A percentile compares a stretch with the other conserved stretches of the same genome.
Evolutionary conservation across 345 rosid species (phyloP).

Genomic region (Balakata baccata): DNA sequence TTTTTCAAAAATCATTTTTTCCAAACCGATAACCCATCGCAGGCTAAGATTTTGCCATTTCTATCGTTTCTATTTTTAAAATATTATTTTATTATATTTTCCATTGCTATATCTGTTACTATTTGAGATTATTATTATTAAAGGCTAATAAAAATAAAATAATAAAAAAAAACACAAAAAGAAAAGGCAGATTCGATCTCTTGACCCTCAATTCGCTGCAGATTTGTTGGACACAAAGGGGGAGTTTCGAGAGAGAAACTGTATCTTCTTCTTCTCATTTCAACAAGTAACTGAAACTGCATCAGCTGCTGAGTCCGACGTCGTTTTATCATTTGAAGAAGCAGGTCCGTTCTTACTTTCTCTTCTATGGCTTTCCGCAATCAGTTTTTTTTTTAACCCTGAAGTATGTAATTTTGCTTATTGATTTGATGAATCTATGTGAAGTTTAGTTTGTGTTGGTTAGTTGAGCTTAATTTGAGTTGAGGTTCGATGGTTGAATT

Average conservation of each 20-base stretch:
- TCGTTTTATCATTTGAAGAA: background rate
- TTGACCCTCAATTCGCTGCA: background rate
- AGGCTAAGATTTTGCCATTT: background rate
- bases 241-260: background rate
- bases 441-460: background rate
- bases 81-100: background rate
- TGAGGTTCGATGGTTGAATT: background rate
- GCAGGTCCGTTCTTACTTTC: background rate
- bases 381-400: background rate
- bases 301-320: conserved; percentile 4
- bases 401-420: background rate
- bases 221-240: conserved; percentile 3
- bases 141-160: background rate
- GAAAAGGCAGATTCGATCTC: background rate
- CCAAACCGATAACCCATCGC: background rate
- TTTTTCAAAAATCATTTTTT: no score
- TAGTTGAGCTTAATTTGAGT: background rate
- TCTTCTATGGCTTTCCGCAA: background rate
- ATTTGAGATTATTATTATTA: background rate
- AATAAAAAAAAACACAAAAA: background rate
- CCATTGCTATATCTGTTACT: background rate
- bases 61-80: background rate
- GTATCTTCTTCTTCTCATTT: background rate
- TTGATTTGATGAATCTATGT: background rate
- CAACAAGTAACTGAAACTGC: background rate